These are phyloP conservation scores for Alternaria brassicae DNA, from an alignment of 2,329 filamentous ascomycete genomes.

Conservation along the genomic window DNA sequence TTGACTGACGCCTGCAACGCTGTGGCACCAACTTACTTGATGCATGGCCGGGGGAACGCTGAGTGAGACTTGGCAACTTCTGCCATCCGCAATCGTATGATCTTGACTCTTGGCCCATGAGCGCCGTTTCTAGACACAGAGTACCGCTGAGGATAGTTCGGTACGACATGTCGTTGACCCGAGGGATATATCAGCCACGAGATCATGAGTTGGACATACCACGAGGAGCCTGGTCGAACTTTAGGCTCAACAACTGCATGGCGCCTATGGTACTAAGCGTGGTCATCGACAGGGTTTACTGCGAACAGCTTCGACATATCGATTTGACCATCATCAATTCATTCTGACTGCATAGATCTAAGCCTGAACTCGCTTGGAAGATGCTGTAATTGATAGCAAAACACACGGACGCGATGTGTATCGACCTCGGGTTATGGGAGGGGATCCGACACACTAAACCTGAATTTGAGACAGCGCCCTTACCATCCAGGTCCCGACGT, in stretches of 20 bases:
- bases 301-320: conserved; percentile 21
- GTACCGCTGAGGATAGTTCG: conserved; percentile 8
- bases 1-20: conserved; percentile 23
- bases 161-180: conserved; percentile 5
- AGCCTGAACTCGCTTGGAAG: conserved; percentile 32
- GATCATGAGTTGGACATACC: conserved; percentile 3
- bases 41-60: conserved; percentile 10
- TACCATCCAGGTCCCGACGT: conserved; percentile 42
- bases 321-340: conserved; percentile 30
- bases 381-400: conserved; percentile 47
- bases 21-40: conserved; percentile 22
- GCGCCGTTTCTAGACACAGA: conserved; percentile 14
- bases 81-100: conserved; percentile 4
- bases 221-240: conserved; percentile 13
- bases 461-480: conserved; percentile 50
- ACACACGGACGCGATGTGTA: conserved; percentile 39
- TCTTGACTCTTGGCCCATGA: conserved; percentile 23
- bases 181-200: conserved; percentile 4
- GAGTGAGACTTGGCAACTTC: conserved; percentile 17
- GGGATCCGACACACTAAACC: conserved; percentile 48
- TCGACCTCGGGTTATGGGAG: conserved; percentile 46
- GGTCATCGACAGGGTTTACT: conserved; percentile 15
- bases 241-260: not conserved
- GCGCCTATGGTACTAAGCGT: conserved; percentile 7
- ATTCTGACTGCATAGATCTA: conserved; percentile 31